Percentiles rank a stretch among this genome's conserved stretches.
Evolutionary conservation across 257 asterid species (phyloP).

Genomic region (Marsdenia floribunda): DNA sequence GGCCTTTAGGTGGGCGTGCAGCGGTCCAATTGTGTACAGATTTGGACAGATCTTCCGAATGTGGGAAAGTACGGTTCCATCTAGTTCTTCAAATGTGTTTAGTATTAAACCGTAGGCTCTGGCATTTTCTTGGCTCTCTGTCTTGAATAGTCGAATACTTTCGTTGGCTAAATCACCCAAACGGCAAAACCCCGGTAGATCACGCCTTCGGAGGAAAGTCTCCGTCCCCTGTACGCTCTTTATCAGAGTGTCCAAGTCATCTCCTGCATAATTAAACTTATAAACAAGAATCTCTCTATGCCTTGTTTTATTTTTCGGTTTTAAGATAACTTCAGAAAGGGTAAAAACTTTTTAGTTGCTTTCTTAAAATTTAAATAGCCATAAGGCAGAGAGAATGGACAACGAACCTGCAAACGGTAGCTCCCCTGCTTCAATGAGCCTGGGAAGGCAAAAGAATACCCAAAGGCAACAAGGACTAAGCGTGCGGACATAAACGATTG

Average conservation of each 20-base stretch:
- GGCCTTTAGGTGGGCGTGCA: constrained; percentile 19
- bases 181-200: constrained; percentile 29
- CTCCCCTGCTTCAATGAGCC: constrained; percentile 29
- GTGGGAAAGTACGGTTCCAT: constrained; percentile 19
- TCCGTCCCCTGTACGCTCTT: constrained; percentile 17
- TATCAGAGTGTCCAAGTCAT: constrained; percentile 22
- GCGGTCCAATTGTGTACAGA: constrained; percentile 31
- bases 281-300: too few species aligned
- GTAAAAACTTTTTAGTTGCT: too few species aligned
- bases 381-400: too few species aligned
- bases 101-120: constrained; percentile 28
- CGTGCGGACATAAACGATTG: constrained; percentile 21
- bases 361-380: too few species aligned
- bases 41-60: constrained; percentile 15
- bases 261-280: constrained; percentile 9
- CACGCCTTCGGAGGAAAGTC: constrained; percentile 23
- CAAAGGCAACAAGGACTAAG: constrained; percentile 31
- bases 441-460: constrained; percentile 30
- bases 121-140: constrained; percentile 18
- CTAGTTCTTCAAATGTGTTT: constrained; percentile 28
- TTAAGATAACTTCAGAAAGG: too few species aligned
- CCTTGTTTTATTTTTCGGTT: too few species aligned
- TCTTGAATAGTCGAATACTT: constrained; percentile 12
- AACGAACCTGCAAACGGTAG: constrained; percentile 22
- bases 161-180: constrained; percentile 1